Evolutionary conservation across 2,329 filamentous ascomycete genomes (phyloP).

Genomic region (Penicillium sp.): DNA sequence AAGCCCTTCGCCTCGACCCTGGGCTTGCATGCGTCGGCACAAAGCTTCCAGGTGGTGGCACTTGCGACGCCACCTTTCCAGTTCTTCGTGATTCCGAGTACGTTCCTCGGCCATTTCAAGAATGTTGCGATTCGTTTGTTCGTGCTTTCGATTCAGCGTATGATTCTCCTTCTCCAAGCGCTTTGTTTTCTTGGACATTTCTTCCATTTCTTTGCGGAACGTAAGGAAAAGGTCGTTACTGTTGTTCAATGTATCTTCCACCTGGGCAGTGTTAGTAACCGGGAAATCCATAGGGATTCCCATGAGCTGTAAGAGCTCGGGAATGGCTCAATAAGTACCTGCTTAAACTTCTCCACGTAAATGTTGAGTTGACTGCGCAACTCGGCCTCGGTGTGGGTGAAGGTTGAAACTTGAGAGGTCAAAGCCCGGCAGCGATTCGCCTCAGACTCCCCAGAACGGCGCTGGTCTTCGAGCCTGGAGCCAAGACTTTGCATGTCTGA

Average conservation of each 20-base stretch:
- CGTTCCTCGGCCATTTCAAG: slow-evolving; percentile 96
- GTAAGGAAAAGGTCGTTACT: slow-evolving; percentile 97
- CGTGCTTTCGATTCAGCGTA: slow-evolving; percentile 85
- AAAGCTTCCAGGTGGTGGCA: slow-evolving; percentile 91
- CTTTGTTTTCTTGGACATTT: slow-evolving; percentile 99
- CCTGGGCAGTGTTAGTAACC: slow-evolving; percentile 64
- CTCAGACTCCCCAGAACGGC: slow-evolving; percentile 84
- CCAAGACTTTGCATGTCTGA: slow-evolving; percentile 92
- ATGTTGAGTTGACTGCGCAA: slow-evolving; percentile 94
- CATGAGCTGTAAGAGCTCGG: slow-evolving; percentile 9
- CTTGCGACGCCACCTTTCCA: slow-evolving; percentile 80
- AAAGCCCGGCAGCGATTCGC: slow-evolving; percentile 77
- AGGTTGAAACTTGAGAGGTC: slow-evolving; percentile 88
- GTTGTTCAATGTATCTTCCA: slow-evolving; percentile 97
- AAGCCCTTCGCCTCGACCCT: slow-evolving; percentile 76
- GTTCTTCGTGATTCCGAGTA: slow-evolving; percentile 70
- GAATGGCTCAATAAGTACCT: slow-evolving; percentile 64
- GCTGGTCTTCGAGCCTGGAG: slow-evolving; percentile 84
- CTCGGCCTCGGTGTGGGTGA: slow-evolving; percentile 94
- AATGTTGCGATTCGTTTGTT: slow-evolving; percentile 91
- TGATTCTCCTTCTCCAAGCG: slow-evolving; percentile 96
- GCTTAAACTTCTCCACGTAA: slow-evolving; percentile 99
- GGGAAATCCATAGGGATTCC: slow-evolving; percentile 2
- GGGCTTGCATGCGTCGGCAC: slow-evolving; percentile 94
- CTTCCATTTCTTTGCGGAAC: slow-evolving; percentile 98